Evolutionary conservation across 2,329 filamentous ascomycete genomes (phyloP).

Genomic region (Pestalotiopsis sp.): DNA sequence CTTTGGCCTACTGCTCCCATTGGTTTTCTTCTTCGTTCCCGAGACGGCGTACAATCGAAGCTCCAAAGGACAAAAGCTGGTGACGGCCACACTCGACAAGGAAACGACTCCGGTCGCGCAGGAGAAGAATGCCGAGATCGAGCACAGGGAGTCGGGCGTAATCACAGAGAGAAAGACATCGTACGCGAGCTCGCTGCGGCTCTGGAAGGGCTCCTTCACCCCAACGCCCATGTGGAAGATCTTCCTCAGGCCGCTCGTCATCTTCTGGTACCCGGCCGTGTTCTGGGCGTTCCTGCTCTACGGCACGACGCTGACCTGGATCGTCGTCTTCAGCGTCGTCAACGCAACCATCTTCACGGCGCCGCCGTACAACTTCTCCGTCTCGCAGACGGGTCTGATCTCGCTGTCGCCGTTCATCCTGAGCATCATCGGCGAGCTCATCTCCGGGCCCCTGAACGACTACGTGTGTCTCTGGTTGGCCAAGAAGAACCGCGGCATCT

Average conservation of each 20-base stretch:
- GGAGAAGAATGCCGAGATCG: slow-evolving; percentile 17
- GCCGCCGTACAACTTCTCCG: slow-evolving; percentile 52
- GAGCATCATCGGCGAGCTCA: slow-evolving; percentile 43
- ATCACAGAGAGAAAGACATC: slow-evolving; percentile 31
- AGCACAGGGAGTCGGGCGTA: slow-evolving; percentile 21
- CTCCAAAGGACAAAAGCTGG: slow-evolving; percentile 20
- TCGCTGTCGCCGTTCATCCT: slow-evolving; percentile 50
- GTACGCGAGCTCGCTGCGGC: slow-evolving; percentile 31
- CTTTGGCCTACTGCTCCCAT: slow-evolving; percentile 40
- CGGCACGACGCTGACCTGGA: slow-evolving; percentile 40
- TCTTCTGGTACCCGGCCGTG: slow-evolving; percentile 51
- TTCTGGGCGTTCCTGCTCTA: slow-evolving; percentile 51
- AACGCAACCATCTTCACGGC: slow-evolving; percentile 49
- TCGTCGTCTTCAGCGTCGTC: slow-evolving; percentile 46
- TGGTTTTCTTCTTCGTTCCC: slow-evolving; percentile 48
- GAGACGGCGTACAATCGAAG: slow-evolving; percentile 48
- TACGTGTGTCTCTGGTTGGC: slow-evolving; percentile 44
- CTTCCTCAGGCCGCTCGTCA: slow-evolving; percentile 43
- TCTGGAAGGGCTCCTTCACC: slow-evolving; percentile 37
- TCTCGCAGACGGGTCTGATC: slow-evolving; percentile 49
- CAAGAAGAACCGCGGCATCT: slow-evolving; percentile 49
- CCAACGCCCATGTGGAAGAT: slow-evolving; percentile 39
- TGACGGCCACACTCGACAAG: not conserved
- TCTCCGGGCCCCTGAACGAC: slow-evolving; percentile 47
- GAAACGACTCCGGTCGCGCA: slow-evolving; percentile 11